These are phyloP conservation scores for Balamuthia mandrillaris DNA, from an alignment of 208 protist species.

Conservation along the genomic window DNA sequence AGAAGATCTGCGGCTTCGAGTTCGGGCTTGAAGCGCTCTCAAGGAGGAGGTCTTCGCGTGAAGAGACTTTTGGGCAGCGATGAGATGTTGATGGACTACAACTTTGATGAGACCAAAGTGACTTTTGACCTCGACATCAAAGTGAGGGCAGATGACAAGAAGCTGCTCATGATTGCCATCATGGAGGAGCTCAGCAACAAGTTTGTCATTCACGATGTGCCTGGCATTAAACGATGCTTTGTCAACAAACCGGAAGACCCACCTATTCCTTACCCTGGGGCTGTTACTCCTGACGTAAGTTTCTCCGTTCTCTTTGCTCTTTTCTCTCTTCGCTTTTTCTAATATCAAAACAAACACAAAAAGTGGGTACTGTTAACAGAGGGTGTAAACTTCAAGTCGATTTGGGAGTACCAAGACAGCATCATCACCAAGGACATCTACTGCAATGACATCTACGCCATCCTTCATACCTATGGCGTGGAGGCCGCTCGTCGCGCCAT, in stretches of 20 bases:
- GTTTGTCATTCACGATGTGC: constrained; percentile 39
- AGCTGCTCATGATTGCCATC: constrained; percentile 54
- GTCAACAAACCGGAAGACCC: constrained; percentile 35
- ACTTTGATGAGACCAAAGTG: neutral
- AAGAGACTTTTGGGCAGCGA: constrained; percentile 16
- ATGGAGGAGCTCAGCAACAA: constrained; percentile 41
- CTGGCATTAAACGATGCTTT: constrained; percentile 46
- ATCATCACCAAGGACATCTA: constrained; percentile 65
- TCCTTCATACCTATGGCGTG: constrained; percentile 70
- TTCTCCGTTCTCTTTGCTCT: too few species aligned
- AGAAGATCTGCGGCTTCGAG: too few species aligned
- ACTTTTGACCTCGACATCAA: constrained; percentile 21
- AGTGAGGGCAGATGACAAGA: constrained; percentile 48
- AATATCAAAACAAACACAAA: neutral
- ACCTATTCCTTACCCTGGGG: neutral
- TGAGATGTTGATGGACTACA: constrained; percentile 28
- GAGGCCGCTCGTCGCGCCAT: constrained; percentile 76
- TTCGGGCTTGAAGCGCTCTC: too few species aligned
- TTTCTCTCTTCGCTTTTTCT: too few species aligned
- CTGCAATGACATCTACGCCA: constrained; percentile 70
- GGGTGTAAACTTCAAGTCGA: constrained; percentile 70
- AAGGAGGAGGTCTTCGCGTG: neutral
- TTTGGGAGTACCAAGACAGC: constrained; percentile 45
- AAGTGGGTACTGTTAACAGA: constrained; percentile 66
- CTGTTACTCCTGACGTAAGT: too few species aligned